Base-by-base conservation (phyloP, 345 rosid genomes). In the Mangifera indica region DNA sequence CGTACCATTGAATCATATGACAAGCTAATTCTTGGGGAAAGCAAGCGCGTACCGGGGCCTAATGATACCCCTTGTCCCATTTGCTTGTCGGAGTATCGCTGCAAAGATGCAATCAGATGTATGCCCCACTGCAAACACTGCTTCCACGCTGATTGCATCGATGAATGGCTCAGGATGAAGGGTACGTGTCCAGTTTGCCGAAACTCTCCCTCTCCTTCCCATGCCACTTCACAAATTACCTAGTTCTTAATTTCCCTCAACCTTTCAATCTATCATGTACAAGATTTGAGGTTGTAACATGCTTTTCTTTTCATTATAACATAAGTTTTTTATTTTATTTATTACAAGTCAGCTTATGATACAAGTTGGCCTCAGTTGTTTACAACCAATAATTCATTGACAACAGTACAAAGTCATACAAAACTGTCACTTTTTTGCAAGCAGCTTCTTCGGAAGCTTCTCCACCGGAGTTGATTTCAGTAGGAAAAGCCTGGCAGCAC, bases 401-500 rank as follows among this genome's bases (percentile, higher is more conserved):
- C 17, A 46, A 29, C 59, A 13, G 48, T 3, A 58, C 7, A 45
- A 63, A 75, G 42, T 67, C 13, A 17, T 3, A 62, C 51, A 45
- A 52, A 18, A 32, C n/a, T 40, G 53, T 92, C 88, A 95, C 73
- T 88, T 93, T 85, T 88, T 92, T 42, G 99, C 91, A 25, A 94
- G 85, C 57, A 86, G 77, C 79, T 90, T 94, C 83, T 91, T 92
- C 12, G 99, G 99, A 73, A 95, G 84, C 85, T 89, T 86, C 70
- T 90, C 89, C 64, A 89, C 66, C 26, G 96, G 88, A n/a, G 83
- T 85, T 2, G 90, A 76, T 77, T 89, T 95, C 7, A 91, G 85
- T 62, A 91, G 80, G 80, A 91, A 93, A 20, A 95, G 91, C 63
- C 99, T 87, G 18, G 91, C 87, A 73, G 98, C 98, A 10, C 98